These are phyloP conservation scores for Paecilomyces formosus DNA, from an alignment of 2,329 filamentous ascomycete species.

Conservation along the genomic window DNA sequence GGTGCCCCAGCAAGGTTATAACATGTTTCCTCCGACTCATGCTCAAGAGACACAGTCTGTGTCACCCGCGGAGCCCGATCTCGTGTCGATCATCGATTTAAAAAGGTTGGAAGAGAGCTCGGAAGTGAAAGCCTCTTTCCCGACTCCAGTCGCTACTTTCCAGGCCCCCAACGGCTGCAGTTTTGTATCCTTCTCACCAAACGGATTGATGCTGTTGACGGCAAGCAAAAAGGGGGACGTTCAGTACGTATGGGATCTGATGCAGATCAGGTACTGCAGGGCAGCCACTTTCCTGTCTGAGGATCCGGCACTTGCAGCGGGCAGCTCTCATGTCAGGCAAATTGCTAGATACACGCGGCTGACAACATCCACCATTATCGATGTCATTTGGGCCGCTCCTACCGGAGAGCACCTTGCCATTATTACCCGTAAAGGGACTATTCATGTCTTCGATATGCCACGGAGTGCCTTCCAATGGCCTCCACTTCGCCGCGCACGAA, in stretches of 20 bases:
- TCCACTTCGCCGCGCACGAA: constrained; percentile 50
- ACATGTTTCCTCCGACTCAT: constrained; percentile 40
- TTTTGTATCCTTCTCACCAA: constrained; percentile 42
- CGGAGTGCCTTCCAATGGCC: constrained; percentile 81
- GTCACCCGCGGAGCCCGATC: constrained; percentile 32
- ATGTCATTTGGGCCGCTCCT: constrained; percentile 79
- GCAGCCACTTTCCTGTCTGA: constrained; percentile 30
- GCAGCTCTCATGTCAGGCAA: constrained; percentile 57
- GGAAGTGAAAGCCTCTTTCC: constrained; percentile 24
- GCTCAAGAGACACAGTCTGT: constrained; percentile 31
- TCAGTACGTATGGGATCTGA: constrained; percentile 44
- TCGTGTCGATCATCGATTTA: constrained; percentile 41
- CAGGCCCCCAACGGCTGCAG: constrained; percentile 43
- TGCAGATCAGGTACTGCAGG: constrained; percentile 40
- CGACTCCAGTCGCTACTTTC: constrained; percentile 37
- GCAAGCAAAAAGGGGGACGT: constrained; percentile 43
- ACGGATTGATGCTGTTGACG: constrained; percentile 39
- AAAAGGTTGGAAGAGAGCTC: constrained; percentile 34
- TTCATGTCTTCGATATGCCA: constrained; percentile 85
- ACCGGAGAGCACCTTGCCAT: constrained; percentile 78
- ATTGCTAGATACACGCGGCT: constrained; percentile 83
- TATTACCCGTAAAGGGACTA: constrained; percentile 88
- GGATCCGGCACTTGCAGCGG: constrained; percentile 15
- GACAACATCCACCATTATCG: constrained; percentile 84
- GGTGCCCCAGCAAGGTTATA: constrained; percentile 21